Evolutionary conservation across 1,284 basidiomycete species (phyloP).

Genomic region (Salmacisia buchloeana): DNA sequence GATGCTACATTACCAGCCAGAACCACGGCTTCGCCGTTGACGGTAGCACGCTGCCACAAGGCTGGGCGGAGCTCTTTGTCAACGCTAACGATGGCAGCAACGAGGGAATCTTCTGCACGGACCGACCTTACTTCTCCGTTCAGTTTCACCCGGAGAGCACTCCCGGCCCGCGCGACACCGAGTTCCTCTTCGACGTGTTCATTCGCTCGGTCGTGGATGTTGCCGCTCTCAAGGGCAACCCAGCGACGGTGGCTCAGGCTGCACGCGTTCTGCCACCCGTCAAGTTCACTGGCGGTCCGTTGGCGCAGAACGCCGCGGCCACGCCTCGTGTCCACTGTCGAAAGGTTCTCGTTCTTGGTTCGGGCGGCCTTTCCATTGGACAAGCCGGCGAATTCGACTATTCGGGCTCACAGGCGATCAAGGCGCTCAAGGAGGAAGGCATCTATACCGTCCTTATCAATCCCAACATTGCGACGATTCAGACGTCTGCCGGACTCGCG

Average conservation of each 20-base stretch:
- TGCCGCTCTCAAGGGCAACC: slow-evolving; percentile 61
- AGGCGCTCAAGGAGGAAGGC: slow-evolving; percentile 95
- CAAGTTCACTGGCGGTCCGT: slow-evolving; percentile 77
- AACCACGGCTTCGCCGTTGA: slow-evolving; percentile 99
- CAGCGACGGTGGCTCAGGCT: slow-evolving; percentile 11
- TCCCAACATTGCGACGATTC: slow-evolving; percentile 97
- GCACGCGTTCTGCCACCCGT: slow-evolving; percentile 57
- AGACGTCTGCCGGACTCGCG: slow-evolving; percentile 91
- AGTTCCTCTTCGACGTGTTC: slow-evolving; percentile 98
- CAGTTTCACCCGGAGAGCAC: slow-evolving; percentile 99
- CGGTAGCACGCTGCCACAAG: slow-evolving; percentile 66
- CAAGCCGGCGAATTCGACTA: slow-evolving; percentile 99
- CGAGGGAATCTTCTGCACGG: slow-evolving; percentile 84
- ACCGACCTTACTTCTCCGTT: slow-evolving; percentile 89
- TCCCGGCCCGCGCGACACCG: slow-evolving; percentile 96
- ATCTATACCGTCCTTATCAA: slow-evolving; percentile 98
- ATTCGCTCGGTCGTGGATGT: slow-evolving; percentile 78
- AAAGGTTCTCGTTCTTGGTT: slow-evolving; percentile 94
- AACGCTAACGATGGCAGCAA: slow-evolving; percentile 98
- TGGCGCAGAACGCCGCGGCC: slow-evolving; percentile 73
- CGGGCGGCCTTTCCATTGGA: slow-evolving; percentile 95
- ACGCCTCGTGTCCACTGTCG: slow-evolving; percentile 71
- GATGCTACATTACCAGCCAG: slow-evolving; percentile 98
- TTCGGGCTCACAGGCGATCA: slow-evolving; percentile 97
- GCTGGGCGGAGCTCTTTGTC: slow-evolving; percentile 89